These are phyloP conservation scores for Dendrobium catenatum DNA, from an alignment of 106 monocot species.

Conservation along the genomic window DNA sequence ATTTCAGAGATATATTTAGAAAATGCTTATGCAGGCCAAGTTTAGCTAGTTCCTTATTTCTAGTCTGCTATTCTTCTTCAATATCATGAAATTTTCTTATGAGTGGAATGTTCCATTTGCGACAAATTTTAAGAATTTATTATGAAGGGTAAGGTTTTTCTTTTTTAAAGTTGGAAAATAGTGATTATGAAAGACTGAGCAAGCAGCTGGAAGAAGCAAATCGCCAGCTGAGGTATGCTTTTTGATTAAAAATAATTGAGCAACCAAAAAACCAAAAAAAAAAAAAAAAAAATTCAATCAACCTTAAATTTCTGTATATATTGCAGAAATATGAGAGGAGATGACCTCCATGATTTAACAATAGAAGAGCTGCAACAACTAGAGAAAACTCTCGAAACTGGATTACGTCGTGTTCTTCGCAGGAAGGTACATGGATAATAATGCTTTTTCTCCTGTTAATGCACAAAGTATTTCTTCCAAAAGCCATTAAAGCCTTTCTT, in stretches of 20 bases:
- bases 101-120: not conserved
- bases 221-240: conserved; percentile 39
- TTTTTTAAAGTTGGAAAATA: conserved; percentile 33
- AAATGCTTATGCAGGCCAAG: too few species aligned
- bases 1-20: too few species aligned
- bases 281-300: too few species aligned
- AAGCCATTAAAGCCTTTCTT: not conserved
- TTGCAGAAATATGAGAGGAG: conserved; percentile 62
- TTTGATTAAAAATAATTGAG: not conserved
- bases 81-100: too few species aligned
- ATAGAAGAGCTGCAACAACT: conserved; percentile 51
- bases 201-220: conserved; percentile 38
- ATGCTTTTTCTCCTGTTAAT: not conserved
- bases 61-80: too few species aligned
- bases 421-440: conserved; percentile 34
- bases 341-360: conserved; percentile 50
- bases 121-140: not conserved
- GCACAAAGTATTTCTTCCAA: not conserved
- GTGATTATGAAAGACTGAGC: conserved; percentile 30
- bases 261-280: too few species aligned
- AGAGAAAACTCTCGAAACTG: conserved; percentile 51
- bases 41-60: too few species aligned
- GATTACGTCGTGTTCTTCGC: conserved; percentile 37
- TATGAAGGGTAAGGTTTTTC: not conserved
- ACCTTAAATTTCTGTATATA: not conserved